phyloP scores from a whole-genome alignment of 1,284 basidiomycete genomes.

The Veloboletus limbatus region DNA sequence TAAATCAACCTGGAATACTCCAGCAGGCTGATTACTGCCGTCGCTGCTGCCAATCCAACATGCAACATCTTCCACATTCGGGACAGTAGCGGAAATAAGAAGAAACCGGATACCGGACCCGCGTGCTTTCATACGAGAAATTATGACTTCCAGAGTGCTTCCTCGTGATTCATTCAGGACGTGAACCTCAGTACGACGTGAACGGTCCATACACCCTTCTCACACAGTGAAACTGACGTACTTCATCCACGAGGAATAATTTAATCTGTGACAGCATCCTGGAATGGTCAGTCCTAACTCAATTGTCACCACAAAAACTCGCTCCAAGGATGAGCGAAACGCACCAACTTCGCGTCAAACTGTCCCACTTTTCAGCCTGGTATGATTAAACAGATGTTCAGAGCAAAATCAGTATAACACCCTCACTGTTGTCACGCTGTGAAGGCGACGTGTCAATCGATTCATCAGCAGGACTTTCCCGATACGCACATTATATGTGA shows the following conservation, averaged over 20 bases:
- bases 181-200: conserved; percentile 64
- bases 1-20: conserved; percentile 64
- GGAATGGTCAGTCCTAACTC: conserved; percentile 58
- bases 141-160: conserved; percentile 89
- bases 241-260: conserved; percentile 91
- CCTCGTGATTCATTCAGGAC: conserved; percentile 88
- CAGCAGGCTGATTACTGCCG: conserved; percentile 48
- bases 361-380: conserved; percentile 94
- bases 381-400: conserved; percentile 6
- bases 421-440: conserved; percentile 73
- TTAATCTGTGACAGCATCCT: conserved; percentile 66
- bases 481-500: conserved; percentile 70
- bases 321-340: conserved; percentile 8
- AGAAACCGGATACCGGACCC: conserved; percentile 76
- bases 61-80: conserved; percentile 90
- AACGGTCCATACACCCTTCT: not conserved
- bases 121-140: conserved; percentile 87
- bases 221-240: conserved; percentile 30
- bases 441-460: conserved; percentile 5
- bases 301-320: conserved; percentile 12
- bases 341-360: conserved; percentile 84
- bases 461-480: conserved; percentile 5
- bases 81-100: conserved; percentile 90
- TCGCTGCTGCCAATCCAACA: conserved; percentile 71
- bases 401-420: not conserved